A percentile compares a stretch with the other conserved stretches of the same genome.
Evolutionary conservation across 2,329 filamentous ascomycete species (phyloP).

Genomic region (Coniosporium tulheliwenetii): DNA sequence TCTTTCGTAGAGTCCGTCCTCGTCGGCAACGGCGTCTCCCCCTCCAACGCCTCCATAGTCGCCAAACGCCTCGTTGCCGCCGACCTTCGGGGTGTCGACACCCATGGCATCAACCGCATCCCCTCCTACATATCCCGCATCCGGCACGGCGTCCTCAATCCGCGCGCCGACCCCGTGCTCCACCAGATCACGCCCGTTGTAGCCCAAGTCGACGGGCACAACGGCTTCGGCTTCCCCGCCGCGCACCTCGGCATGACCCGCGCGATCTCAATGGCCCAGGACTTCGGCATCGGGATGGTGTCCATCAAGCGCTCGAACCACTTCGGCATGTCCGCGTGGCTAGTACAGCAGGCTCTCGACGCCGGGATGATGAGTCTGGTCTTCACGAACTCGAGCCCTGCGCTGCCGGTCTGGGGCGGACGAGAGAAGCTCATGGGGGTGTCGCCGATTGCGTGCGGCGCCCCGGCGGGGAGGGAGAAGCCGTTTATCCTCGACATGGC

Average conservation of each 20-base stretch:
- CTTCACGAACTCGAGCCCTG: constrained; percentile 48
- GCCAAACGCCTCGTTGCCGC: constrained; percentile 57
- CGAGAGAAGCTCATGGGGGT: constrained; percentile 56
- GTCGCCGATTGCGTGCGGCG: constrained; percentile 60
- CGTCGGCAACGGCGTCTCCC: constrained; percentile 42
- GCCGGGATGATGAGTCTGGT: constrained; percentile 47
- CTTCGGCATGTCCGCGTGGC: constrained; percentile 71
- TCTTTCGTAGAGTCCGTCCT: constrained; percentile 40
- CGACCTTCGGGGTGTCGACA: constrained; percentile 65
- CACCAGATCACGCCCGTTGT: constrained; percentile 53
- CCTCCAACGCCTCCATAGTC: constrained; percentile 43
- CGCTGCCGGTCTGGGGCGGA: constrained; percentile 56
- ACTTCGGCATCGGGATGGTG: constrained; percentile 60
- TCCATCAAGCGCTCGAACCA: constrained; percentile 65
- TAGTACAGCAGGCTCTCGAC: constrained; percentile 64
- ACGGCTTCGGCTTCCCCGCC: constrained; percentile 62
- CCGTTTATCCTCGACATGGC: constrained; percentile 68
- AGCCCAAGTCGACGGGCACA: constrained; percentile 49
- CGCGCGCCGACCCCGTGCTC: constrained; percentile 40
- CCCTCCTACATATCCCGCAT: constrained; percentile 64
- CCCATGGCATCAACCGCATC: constrained; percentile 63
- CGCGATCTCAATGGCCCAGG: constrained; percentile 49
- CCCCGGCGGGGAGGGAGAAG: constrained; percentile 42
- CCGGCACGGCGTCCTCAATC: constrained; percentile 53
- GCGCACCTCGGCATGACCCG: constrained; percentile 49